phyloP scores from a whole-genome alignment of 2,329 filamentous ascomycete genomes.

The Xylaria sp. region DNA sequence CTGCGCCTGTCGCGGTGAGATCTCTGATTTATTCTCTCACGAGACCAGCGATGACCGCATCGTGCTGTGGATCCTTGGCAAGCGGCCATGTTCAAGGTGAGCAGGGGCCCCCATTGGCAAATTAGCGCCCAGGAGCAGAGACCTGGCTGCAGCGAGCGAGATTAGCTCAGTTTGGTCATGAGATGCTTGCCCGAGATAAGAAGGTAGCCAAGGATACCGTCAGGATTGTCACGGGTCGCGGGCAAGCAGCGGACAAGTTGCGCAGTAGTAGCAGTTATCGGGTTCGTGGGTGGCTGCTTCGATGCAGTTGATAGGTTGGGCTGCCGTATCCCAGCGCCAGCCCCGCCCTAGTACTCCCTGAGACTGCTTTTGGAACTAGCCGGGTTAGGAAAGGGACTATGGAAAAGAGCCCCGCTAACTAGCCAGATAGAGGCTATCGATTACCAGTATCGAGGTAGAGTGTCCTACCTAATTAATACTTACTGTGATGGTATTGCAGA shows the following conservation, averaged over 20 bases:
- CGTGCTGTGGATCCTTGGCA: slow-evolving; percentile 12
- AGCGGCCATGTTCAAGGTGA: background rate
- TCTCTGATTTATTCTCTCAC: background rate
- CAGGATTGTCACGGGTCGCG: background rate
- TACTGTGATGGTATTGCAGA: too few relatives aligned
- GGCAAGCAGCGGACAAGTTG: background rate
- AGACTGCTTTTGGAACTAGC: background rate
- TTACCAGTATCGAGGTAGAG: too few relatives aligned
- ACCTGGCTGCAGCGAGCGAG: background rate
- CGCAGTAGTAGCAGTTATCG: background rate
- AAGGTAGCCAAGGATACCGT: slow-evolving; percentile 4
- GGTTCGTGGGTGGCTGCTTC: background rate
- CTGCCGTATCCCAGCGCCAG: background rate
- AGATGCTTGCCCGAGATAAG: slow-evolving; percentile 25
- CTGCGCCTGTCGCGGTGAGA: background rate
- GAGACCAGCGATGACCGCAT: slow-evolving; percentile 18
- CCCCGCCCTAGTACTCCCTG: background rate
- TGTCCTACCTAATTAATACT: too few relatives aligned
- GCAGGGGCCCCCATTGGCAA: slow-evolving; percentile 2
- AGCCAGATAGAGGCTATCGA: background rate
- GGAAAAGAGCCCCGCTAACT: background rate
- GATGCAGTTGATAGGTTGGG: background rate
- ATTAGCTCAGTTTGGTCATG: slow-evolving; percentile 4
- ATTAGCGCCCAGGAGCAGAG: background rate
- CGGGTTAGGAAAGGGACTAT: background rate